Conservation (phyloP, 441 rosid genomes). For the Populus trichocarpa region DNA sequence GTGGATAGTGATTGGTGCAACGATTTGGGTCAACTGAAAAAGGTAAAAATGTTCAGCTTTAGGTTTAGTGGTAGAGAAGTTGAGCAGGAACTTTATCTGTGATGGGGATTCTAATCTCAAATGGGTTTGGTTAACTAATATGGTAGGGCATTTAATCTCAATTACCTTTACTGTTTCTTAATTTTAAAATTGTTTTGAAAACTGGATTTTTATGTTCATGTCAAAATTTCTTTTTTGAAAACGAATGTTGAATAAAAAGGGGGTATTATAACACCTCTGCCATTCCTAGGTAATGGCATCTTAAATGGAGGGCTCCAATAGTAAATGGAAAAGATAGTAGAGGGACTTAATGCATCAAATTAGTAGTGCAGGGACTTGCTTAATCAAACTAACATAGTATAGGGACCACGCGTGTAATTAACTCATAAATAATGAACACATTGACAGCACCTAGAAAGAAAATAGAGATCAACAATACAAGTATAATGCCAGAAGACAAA, state of each 20-base stretch:
- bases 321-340: not conserved
- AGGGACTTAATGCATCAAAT: not conserved
- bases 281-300: not conserved
- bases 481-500: conserved; percentile 24
- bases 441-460: not conserved
- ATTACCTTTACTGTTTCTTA: not conserved
- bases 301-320: not conserved
- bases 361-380: too few species aligned
- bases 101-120: not conserved
- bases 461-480: not conserved
- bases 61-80: too few species aligned
- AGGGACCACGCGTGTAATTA: not conserved
- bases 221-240: not conserved
- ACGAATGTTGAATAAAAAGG: not conserved
- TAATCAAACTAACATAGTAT: not conserved
- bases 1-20: too few species aligned
- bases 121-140: too few species aligned
- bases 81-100: not conserved
- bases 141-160: too few species aligned
- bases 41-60: too few species aligned
- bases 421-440: not conserved
- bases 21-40: too few species aligned
- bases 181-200: not conserved
- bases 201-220: not conserved
- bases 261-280: not conserved